phyloP scores from a whole-genome alignment of 2,329 filamentous ascomycete species.

The Hirsutella rhossiliensis region DNA sequence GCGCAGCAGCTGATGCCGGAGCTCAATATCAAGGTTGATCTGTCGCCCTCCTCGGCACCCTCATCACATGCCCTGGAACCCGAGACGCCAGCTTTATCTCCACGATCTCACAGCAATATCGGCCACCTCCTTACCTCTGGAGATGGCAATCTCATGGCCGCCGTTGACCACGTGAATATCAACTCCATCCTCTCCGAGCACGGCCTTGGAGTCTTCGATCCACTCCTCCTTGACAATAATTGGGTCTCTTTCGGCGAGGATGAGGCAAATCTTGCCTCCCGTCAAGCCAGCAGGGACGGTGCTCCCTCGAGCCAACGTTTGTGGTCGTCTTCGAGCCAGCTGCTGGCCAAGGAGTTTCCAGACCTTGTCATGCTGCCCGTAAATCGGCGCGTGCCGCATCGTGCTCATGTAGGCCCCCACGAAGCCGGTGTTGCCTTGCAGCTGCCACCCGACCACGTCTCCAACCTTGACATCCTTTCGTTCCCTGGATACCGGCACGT shows the following conservation, averaged over 20 bases:
- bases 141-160: conserved; percentile 60
- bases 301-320: background rate
- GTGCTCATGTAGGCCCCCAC: conserved; percentile 58
- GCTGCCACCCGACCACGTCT: conserved; percentile 57
- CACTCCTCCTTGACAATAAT: conserved; percentile 56
- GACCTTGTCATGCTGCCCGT: conserved; percentile 40
- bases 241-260: conserved; percentile 54
- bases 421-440: conserved; percentile 54
- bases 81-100: conserved; percentile 5
- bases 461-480: conserved; percentile 40
- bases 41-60: background rate
- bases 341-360: conserved; percentile 46
- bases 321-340: conserved; percentile 19
- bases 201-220: conserved; percentile 43
- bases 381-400: conserved; percentile 58
- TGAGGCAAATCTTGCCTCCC: conserved; percentile 44
- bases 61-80: background rate
- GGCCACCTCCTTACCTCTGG: conserved; percentile 45
- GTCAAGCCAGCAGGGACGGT: conserved; percentile 16
- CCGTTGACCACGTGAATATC: conserved; percentile 45
- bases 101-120: conserved; percentile 23
- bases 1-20: too few relatives aligned
- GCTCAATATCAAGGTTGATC: background rate
- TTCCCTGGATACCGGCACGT: conserved; percentile 22
- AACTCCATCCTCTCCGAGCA: conserved; percentile 45